These are phyloP conservation scores for Pseudocercospora crystallina DNA, from an alignment of 2,329 filamentous ascomycete species.

Conservation along the genomic window DNA sequence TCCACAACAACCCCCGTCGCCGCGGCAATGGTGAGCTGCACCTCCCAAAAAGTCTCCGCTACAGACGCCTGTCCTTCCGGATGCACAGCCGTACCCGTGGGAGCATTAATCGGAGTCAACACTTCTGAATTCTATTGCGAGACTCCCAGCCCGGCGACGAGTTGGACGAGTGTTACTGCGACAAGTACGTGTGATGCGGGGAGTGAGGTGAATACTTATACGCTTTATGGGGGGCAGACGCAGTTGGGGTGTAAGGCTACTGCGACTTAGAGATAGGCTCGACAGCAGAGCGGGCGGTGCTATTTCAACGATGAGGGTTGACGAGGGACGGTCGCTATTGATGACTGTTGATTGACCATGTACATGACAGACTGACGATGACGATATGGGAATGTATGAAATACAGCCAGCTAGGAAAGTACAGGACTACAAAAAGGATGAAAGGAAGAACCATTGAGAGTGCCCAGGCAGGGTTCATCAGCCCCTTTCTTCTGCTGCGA, in stretches of 20 bases:
- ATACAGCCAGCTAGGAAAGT: too few species aligned
- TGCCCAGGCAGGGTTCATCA: too few species aligned
- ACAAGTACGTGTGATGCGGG: constrained; percentile 15
- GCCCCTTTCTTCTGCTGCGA: too few species aligned
- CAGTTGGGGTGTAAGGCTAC: constrained; percentile 7
- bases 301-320: too few species aligned
- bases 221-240: constrained; percentile 5
- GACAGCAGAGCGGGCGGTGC: too few species aligned
- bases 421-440: too few species aligned
- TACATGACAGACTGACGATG: too few species aligned
- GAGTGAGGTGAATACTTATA: constrained; percentile 8
- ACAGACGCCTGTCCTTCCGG: constrained; percentile 13
- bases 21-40: not conserved
- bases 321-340: too few species aligned
- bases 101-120: constrained; percentile 13
- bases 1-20: not conserved
- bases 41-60: constrained; percentile 6
- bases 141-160: not conserved
- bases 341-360: too few species aligned
- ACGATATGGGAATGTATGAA: too few species aligned
- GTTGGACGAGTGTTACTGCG: constrained; percentile 13
- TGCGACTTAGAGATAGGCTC: too few species aligned
- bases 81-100: constrained; percentile 10
- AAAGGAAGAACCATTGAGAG: too few species aligned
- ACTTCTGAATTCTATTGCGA: constrained; percentile 16